phyloP scores from a whole-genome alignment of 2,329 filamentous ascomycete genomes.

The Fonsecaea pugnacius region DNA sequence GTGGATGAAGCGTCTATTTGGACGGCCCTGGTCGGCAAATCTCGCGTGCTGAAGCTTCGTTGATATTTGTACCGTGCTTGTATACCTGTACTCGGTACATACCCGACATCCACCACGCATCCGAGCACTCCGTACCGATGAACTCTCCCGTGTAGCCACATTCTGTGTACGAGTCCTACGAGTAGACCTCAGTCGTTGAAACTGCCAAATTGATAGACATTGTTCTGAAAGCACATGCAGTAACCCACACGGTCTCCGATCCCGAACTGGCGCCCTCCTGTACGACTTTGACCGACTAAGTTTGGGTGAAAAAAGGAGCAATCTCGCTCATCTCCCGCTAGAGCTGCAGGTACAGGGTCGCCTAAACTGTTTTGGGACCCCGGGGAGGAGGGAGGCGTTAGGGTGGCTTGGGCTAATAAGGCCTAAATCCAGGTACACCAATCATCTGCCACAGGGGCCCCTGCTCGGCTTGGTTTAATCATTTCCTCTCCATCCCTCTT shows the following conservation, averaged over 20 bases:
- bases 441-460: conserved; percentile 18
- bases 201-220: background rate
- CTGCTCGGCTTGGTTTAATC: background rate
- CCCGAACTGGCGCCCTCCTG: background rate
- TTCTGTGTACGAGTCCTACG: background rate
- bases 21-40: conserved; percentile 4
- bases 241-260: background rate
- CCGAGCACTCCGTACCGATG: background rate
- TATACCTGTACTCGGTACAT: background rate
- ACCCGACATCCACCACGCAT: background rate
- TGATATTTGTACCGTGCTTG: background rate
- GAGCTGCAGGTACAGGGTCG: conserved; percentile 27
- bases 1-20: background rate
- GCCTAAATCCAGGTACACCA: conserved; percentile 36
- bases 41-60: background rate
- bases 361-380: conserved; percentile 23
- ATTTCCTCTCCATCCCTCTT: background rate
- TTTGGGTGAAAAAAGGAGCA: conserved; percentile 19
- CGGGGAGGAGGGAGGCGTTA: conserved; percentile 5
- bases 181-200: background rate
- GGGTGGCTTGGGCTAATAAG: conserved; percentile 13
- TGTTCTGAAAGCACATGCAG: background rate
- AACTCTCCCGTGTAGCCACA: background rate
- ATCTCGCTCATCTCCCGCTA: conserved; percentile 26
- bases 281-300: background rate